phyloP scores from a whole-genome alignment of 352 stramenopile species.

The Phytophthora hybrid region DNA sequence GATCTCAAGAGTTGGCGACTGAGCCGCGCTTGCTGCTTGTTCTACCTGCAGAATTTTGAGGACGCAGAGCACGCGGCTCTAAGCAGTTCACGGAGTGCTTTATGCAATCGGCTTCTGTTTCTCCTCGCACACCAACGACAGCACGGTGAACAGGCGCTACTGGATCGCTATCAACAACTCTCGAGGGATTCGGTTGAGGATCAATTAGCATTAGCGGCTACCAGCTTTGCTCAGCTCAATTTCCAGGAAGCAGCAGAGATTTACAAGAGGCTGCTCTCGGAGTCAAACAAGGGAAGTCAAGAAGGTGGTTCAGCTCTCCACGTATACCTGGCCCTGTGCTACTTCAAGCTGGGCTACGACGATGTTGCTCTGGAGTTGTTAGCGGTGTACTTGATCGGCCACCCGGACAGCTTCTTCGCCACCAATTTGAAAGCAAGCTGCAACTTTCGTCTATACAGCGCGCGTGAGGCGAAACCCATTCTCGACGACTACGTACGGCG shows the following conservation, averaged over 20 bases:
- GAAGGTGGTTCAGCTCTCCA: constrained; percentile 50
- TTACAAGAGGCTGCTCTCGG: constrained; percentile 66
- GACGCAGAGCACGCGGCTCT: constrained; percentile 61
- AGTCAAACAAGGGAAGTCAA: constrained; percentile 27
- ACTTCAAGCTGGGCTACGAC: constrained; percentile 78
- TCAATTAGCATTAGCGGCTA: constrained; percentile 54
- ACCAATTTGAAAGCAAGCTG: constrained; percentile 76
- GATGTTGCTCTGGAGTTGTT: constrained; percentile 75
- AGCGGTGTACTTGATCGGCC: constrained; percentile 55
- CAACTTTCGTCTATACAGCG: constrained; percentile 68
- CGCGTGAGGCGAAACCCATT: constrained; percentile 71
- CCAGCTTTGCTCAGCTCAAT: constrained; percentile 60
- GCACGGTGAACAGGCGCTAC: constrained; percentile 78
- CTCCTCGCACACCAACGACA: constrained; percentile 47
- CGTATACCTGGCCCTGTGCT: constrained; percentile 82
- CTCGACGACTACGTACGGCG: constrained; percentile 82
- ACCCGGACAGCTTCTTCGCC: constrained; percentile 70
- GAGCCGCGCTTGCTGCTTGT: constrained; percentile 64
- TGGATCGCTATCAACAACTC: constrained; percentile 79
- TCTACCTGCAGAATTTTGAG: constrained; percentile 57
- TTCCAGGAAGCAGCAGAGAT: constrained; percentile 73
- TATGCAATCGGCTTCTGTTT: constrained; percentile 69
- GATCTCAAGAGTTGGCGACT: constrained; percentile 54
- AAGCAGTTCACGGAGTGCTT: constrained; percentile 43
- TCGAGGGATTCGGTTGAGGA: constrained; percentile 37